phyloP scores from a whole-genome alignment of 208 protist genomes.

The Leishmania turanica region DNA sequence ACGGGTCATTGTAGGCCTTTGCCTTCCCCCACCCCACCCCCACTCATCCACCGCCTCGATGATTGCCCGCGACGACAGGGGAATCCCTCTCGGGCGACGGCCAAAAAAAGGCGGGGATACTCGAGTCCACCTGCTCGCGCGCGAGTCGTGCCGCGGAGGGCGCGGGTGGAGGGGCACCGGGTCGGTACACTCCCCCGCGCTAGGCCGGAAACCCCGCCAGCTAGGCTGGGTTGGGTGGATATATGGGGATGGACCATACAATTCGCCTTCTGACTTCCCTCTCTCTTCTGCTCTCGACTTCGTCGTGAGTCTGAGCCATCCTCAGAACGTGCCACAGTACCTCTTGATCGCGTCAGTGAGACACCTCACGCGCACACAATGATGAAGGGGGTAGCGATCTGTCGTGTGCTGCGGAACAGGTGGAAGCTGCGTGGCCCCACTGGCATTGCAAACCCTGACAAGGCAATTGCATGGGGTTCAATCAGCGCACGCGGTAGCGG shows the following conservation, averaged over 20 bases:
- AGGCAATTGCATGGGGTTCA: conserved; percentile 27
- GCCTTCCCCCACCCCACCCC: background rate
- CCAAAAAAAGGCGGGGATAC: too few relatives aligned
- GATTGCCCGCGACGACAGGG: background rate
- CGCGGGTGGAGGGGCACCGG: background rate
- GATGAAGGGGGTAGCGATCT: background rate
- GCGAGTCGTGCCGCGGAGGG: too few relatives aligned
- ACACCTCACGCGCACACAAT: background rate
- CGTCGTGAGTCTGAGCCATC: background rate
- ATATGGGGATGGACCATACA: accelerated
- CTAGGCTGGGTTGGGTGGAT: too few relatives aligned
- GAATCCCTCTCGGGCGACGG: too few relatives aligned
- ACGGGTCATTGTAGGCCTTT: background rate
- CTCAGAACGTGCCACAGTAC: background rate
- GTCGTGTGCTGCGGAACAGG: conserved; percentile 3
- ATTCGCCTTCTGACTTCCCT: background rate
- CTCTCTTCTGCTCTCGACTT: background rate
- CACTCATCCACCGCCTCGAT: background rate
- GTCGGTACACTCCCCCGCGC: too few relatives aligned
- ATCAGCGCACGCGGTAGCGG: conserved; percentile 31
- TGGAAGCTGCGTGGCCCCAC: conserved; percentile 7
- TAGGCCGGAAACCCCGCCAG: background rate
- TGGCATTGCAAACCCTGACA: background rate
- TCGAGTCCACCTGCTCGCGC: background rate
- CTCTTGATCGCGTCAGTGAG: background rate